A percentile compares a stretch with the other conserved stretches of the same genome.
These are phyloP conservation scores for Begonia fuchsioides DNA, from an alignment of 306 rosid species.

Conservation along the genomic window DNA sequence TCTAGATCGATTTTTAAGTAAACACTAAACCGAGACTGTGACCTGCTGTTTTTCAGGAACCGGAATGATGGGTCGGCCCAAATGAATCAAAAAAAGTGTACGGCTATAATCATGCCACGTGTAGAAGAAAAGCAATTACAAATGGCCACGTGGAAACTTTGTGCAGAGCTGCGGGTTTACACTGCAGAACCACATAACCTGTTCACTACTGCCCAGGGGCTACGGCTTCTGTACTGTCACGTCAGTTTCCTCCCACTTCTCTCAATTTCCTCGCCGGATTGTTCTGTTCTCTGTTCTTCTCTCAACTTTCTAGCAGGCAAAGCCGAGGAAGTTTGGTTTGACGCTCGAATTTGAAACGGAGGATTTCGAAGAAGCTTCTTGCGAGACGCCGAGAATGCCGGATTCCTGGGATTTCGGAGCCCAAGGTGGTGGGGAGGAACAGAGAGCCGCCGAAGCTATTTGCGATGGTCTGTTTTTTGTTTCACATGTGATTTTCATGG, in stretches of 20 bases:
- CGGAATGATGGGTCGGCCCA: no score
- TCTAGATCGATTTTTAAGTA: no score
- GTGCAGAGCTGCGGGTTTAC: conserved; percentile 7
- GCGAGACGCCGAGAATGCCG: conserved; percentile 29
- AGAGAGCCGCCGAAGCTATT: no score
- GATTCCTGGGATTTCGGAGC: conserved; percentile 25
- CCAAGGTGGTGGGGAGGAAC: no score
- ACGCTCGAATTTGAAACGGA: neutral
- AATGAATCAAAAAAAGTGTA: neutral
- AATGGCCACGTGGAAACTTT: conserved; percentile 7
- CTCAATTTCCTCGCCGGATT: neutral
- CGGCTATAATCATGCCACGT: conserved; percentile 1
- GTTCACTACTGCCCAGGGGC: no score
- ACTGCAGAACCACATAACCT: conserved; percentile 2
- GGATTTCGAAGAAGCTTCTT: conserved; percentile 6
- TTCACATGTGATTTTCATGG: no score
- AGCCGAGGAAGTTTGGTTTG: neutral
- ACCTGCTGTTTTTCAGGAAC: no score
- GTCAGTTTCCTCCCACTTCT: neutral
- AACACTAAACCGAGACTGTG: no score
- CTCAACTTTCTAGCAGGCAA: neutral
- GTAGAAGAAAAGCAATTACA: neutral
- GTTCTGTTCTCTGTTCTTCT: neutral
- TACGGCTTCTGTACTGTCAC: neutral
- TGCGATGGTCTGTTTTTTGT: neutral